Evolutionary conservation across 345 rosid species (phyloP), one percentile per base, ranked within the genome.

Genomic region (Sisymbrium irio): DNA sequence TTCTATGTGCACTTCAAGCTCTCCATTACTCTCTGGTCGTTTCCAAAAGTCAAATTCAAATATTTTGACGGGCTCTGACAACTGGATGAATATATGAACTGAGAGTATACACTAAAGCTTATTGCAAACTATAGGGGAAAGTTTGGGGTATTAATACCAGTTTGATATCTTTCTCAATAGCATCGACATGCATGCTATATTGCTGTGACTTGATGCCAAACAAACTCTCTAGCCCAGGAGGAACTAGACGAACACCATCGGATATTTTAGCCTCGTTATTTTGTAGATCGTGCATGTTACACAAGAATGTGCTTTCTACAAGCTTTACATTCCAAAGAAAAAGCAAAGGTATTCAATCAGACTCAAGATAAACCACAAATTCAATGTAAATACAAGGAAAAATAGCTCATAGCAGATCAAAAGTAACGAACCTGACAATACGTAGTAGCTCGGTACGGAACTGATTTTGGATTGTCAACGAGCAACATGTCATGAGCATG

Each of bases 41-140:
- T 85, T 92, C 92, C 97, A 88, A 67, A 95, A 92, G 84, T 90
- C 97, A 82, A 95, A 88, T 82, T 88, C 97, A 84, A 92, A 90
- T 79, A 88, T 67, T 81, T 82, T 81, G 86, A 88, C 85, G 63
- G 99, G 98, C 73, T 92, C 89, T 77, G 99, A 95, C 74, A 95
- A 80, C 98, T 92, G 92, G 74, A 87, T 76, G 61, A 77, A 83
- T 69, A 77, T 70, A 81, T 71, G 18, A 76, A 73, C 62, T 77
- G 78, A 87, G 85, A 27, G 45, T 80, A 62, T 64, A 72, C 74
- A 73, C 60, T 60, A 68, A 79, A 84, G 47, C 54, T 73, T 77
- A 61, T 77, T 49, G 45, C 28, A 74, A 70, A 64, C 53, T 44
- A 40, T 15, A 41, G 45, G 11, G 55, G 42, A 70, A 14, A 33